Conservation (phyloP, 345 rosid genomes). For the Arabidopsis thaliana region DNA sequence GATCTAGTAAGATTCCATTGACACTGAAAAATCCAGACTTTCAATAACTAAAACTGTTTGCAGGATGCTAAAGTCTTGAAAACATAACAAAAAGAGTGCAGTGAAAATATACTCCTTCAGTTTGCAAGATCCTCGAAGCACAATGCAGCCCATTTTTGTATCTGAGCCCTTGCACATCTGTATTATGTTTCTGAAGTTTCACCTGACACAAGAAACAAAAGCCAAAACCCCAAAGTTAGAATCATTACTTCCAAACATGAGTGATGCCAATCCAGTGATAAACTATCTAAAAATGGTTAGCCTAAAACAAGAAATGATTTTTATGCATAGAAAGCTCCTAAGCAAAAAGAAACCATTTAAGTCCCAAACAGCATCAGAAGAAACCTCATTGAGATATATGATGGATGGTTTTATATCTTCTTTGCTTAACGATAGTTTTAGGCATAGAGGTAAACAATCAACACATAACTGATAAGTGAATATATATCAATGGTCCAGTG, state of each 20-base stretch:
- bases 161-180: constrained; percentile 74
- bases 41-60: background rate
- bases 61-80: background rate
- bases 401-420: background rate
- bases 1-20: constrained; percentile 6
- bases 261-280: constrained; percentile 6
- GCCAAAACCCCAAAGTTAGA: background rate
- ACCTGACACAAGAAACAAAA: constrained; percentile 55
- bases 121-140: constrained; percentile 69
- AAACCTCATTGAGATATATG: background rate
- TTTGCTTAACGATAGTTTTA: constrained; percentile 2
- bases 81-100: constrained; percentile 14
- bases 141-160: constrained; percentile 88
- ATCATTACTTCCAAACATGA: background rate
- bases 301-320: constrained; percentile 9
- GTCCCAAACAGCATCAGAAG: background rate
- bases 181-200: constrained; percentile 90
- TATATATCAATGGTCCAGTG: background rate
- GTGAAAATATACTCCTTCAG: constrained; percentile 74
- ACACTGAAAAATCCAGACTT: constrained; percentile 3
- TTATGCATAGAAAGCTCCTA: background rate
- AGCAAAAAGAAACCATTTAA: constrained; percentile 12
- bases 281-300: background rate
- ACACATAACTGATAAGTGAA: background rate
- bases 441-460: background rate